Base-by-base conservation (phyloP, 768 basidiomycete species). In the Lepiota venenata region DNA sequence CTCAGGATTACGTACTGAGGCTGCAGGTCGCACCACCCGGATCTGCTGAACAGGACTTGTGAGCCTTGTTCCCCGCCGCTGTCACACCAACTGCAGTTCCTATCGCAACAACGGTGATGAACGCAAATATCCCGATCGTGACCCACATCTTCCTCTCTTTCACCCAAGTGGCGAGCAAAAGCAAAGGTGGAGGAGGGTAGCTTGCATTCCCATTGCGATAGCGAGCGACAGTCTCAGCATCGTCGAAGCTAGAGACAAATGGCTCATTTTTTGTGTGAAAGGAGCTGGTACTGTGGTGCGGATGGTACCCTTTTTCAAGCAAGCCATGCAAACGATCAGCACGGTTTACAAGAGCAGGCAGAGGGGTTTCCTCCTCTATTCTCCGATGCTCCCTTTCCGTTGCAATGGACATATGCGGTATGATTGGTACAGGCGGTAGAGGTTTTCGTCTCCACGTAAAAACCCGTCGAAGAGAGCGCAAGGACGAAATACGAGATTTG, bases 341-440 rank as follows among this genome's bases (percentile, higher is more conserved):
- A 12, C 82, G 76, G 25, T 73, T 72, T 11, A 75, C 74, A 6
- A 84, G 74, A 27, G 80, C 74, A 1, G 79, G 79, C n/a, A 84
- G 71, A 36, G 80, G 74, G 6, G 76, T 66, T 43, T 68, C 62
- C 37, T 77, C 74, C 44, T 85, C 84, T 42, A 64, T 66, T 53
- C 69, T 73, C 42, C 71, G 70, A 58, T 75, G 69, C 36, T 72
- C 74, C 50, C 64, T 66, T 56, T 79, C 78, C 11, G 64, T 63
- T 2, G 72, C 65, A 32, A 81, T 60, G 7, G 79, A 66, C 16
- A 77, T 74, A 44, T 76, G 66, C 2, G 81, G 76, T 12, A 81
- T 73, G 16, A 66, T 69, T 14, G 84, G 85, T 21, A 86, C 73
- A 1, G 82, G 83, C 6, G 85, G 84, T 14, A 86, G 66, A 3